phyloP scores from a whole-genome alignment of 2,329 filamentous ascomycete species.

The Xylariaceae sp. region DNA sequence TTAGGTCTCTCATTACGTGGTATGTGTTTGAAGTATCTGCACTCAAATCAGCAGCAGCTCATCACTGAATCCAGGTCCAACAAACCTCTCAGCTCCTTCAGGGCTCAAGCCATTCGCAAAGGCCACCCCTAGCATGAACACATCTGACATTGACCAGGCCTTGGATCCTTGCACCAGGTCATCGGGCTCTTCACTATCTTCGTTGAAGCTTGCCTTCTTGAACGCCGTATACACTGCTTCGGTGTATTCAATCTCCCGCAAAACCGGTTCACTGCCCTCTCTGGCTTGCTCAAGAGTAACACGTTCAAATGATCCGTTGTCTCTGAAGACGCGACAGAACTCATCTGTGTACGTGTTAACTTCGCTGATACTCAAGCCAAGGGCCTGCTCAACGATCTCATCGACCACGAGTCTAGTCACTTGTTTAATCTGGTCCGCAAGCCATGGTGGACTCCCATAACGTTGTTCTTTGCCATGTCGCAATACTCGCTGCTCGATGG shows the following conservation, averaged over 20 bases:
- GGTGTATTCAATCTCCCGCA: too few relatives aligned
- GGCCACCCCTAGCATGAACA: not conserved
- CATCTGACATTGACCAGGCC: not conserved
- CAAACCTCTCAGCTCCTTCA: not conserved
- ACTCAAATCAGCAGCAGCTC: not conserved
- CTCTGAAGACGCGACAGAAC: not conserved
- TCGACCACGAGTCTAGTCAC: not conserved
- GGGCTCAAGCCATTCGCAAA: not conserved
- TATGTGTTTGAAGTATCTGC: not conserved
- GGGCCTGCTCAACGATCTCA: not conserved
- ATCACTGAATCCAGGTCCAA: not conserved
- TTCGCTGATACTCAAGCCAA: not conserved
- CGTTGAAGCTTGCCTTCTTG: too few relatives aligned
- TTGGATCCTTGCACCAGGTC: not conserved
- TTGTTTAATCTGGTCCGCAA: not conserved
- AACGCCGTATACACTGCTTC: too few relatives aligned
- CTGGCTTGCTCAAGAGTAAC: too few relatives aligned
- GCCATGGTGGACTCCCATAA: not conserved
- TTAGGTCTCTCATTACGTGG: not conserved
- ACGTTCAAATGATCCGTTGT: too few relatives aligned
- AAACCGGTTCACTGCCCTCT: too few relatives aligned
- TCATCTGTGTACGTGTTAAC: not conserved
- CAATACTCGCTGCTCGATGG: not conserved
- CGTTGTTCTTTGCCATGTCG: not conserved
- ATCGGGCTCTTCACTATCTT: too few relatives aligned